Evolutionary conservation across 2,329 filamentous ascomycete species (phyloP).

Genomic region (Aspergillus carbonarius): DNA sequence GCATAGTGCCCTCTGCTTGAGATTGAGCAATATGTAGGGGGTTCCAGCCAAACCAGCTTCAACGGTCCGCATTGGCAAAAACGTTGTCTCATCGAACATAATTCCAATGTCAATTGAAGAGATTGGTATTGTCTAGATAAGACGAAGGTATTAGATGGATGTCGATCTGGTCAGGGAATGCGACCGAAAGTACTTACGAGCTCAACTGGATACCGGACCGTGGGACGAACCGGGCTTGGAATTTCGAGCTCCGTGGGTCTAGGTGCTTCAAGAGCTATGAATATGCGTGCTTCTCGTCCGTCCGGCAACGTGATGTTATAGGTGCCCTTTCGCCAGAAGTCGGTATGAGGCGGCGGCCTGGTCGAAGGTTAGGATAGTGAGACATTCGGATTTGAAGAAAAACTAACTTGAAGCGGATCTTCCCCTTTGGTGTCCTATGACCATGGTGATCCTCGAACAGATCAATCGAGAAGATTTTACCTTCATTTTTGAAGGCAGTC

Average conservation of each 20-base stretch:
- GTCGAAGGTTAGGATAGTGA: neutral
- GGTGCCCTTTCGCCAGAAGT: constrained; percentile 51
- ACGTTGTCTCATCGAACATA: constrained; percentile 52
- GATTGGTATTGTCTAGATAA: constrained; percentile 44
- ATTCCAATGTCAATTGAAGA: constrained; percentile 62
- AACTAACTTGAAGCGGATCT: constrained; percentile 54
- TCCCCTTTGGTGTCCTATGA: constrained; percentile 43
- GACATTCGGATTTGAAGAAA: neutral
- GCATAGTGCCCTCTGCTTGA: constrained; percentile 45
- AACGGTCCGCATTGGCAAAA: constrained; percentile 60
- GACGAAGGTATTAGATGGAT: neutral
- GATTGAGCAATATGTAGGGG: constrained; percentile 43
- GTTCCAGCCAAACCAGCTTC: constrained; percentile 17
- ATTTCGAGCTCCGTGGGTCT: constrained; percentile 22
- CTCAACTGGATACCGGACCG: constrained; percentile 34
- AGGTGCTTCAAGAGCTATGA: constrained; percentile 24
- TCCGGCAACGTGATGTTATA: constrained; percentile 31
- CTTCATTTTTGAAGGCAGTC: constrained; percentile 53
- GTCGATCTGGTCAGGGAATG: neutral
- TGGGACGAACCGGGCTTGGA: constrained; percentile 36
- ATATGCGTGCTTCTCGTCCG: constrained; percentile 21
- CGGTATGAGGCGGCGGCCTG: constrained; percentile 52
- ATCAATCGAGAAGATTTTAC: constrained; percentile 58
- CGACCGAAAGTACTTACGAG: constrained; percentile 30
- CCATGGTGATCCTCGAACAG: constrained; percentile 50